Percentiles rank a stretch among this genome's conserved stretches.
These are phyloP conservation scores for Trapa incisa DNA, from an alignment of 345 rosid species.

Conservation along the genomic window DNA sequence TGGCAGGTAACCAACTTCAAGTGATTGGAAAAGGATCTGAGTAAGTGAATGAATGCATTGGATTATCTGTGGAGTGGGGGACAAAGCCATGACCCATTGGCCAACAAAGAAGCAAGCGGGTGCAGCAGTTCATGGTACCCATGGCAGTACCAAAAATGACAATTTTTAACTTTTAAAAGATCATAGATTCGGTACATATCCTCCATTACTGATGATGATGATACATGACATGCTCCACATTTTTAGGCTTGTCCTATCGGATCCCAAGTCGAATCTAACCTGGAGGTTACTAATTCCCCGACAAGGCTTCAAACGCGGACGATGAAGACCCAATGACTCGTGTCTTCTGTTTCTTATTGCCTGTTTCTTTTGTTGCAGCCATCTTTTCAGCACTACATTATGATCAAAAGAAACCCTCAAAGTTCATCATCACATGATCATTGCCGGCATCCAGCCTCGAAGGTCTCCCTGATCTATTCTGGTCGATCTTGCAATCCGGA, in stretches of 20 bases:
- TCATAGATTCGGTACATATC: neutral
- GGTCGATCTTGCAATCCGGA: neutral
- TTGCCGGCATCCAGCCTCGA: neutral
- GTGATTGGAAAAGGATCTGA: neutral
- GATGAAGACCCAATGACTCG: neutral
- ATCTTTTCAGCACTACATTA: no score
- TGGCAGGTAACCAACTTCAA: neutral
- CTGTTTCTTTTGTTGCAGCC: neutral
- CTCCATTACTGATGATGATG: slow-evolving; percentile 4
- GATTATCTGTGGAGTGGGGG: neutral
- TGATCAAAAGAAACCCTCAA: no score
- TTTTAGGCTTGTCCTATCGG: neutral
- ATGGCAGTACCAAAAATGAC: neutral
- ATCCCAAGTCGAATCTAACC: neutral
- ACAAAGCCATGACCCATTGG: neutral
- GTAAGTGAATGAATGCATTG: neutral
- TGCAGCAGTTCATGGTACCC: neutral
- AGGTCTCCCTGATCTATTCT: neutral
- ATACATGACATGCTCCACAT: neutral
- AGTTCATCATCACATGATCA: no score
- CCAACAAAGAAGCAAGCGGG: neutral
- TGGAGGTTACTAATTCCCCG: neutral
- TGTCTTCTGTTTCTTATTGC: neutral
- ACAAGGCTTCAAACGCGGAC: neutral
- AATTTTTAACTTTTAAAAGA: neutral